Conservation (phyloP, 768 basidiomycete species). For the Crassisporium funariophilum region DNA sequence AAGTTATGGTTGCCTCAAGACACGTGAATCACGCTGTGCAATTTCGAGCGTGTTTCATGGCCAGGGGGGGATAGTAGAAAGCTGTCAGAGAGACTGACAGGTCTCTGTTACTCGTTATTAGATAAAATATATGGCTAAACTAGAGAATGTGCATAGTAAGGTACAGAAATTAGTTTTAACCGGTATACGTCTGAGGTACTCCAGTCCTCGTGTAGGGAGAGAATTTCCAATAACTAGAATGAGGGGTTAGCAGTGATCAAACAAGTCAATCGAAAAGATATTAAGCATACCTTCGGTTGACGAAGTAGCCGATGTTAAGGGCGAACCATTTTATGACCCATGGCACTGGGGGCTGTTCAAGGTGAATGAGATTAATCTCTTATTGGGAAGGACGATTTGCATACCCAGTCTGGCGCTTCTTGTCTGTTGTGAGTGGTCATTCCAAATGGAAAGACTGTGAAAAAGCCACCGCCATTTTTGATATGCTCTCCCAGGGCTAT, state of each 20-base stretch:
- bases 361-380: background rate
- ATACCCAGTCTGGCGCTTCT: slow-evolving; percentile 17
- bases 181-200: slow-evolving; percentile 10
- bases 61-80: no score
- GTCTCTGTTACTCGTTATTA: no score
- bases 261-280: background rate
- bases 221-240: slow-evolving; percentile 21
- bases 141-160: no score
- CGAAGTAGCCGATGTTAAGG: slow-evolving; percentile 9
- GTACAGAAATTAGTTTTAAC: no score
- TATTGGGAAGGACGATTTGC: background rate
- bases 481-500: slow-evolving; percentile 18
- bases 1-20: no score
- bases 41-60: no score
- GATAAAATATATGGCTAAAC: no score
- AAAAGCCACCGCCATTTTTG: slow-evolving; percentile 6
- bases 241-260: background rate
- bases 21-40: no score
- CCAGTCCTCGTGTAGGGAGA: slow-evolving; percentile 18
- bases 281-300: slow-evolving; percentile 9
- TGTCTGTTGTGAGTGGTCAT: slow-evolving; percentile 15
- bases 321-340: slow-evolving; percentile 14
- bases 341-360: slow-evolving; percentile 8
- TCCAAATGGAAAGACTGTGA: slow-evolving; percentile 15
- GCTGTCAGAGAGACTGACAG: no score